These are phyloP conservation scores for Boeremia exigua DNA, from an alignment of 2,329 filamentous ascomycete species.

Conservation along the genomic window DNA sequence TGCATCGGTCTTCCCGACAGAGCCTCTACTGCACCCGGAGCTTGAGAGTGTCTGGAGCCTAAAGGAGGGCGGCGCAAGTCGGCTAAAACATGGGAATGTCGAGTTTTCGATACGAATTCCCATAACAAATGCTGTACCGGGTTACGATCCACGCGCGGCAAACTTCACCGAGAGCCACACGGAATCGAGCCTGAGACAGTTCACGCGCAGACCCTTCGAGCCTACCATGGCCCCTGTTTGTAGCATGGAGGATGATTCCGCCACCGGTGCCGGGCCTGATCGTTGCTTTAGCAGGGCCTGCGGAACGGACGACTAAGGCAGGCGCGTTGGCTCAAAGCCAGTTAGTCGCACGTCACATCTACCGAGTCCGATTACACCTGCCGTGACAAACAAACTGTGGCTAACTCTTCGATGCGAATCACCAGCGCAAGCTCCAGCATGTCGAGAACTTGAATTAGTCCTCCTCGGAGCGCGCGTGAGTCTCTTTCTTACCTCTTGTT, in stretches of 20 bases:
- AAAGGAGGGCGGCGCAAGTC: not conserved
- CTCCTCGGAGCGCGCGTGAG: conserved; percentile 29
- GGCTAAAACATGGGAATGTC: conserved; percentile 13
- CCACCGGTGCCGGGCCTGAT: conserved; percentile 8
- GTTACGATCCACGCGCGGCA: not conserved
- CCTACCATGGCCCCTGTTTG: not conserved
- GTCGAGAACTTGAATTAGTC: conserved; percentile 18
- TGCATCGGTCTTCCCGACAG: conserved; percentile 7
- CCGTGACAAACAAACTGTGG: conserved; percentile 2
- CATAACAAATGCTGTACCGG: conserved; percentile 2
- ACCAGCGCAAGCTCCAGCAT: conserved; percentile 18
- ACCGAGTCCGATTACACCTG: conserved; percentile 13
- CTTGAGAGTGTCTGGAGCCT: not conserved
- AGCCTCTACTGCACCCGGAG: conserved; percentile 2
- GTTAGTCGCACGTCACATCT: conserved; percentile 23
- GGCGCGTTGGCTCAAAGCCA: conserved; percentile 7
- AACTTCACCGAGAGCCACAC: conserved; percentile 12
- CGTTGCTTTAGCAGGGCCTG: not conserved
- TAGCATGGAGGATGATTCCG: conserved; percentile 5
- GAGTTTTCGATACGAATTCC: conserved; percentile 14
- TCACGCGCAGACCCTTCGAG: not conserved
- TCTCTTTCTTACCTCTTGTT: conserved; percentile 14
- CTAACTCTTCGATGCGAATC: conserved; percentile 8
- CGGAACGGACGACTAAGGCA: conserved; percentile 10
- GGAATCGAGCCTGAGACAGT: conserved; percentile 6